A percentile compares a stretch with the other conserved stretches of the same genome.
Conservation (phyloP, 345 rosid species). For the Triadica sebifera region DNA sequence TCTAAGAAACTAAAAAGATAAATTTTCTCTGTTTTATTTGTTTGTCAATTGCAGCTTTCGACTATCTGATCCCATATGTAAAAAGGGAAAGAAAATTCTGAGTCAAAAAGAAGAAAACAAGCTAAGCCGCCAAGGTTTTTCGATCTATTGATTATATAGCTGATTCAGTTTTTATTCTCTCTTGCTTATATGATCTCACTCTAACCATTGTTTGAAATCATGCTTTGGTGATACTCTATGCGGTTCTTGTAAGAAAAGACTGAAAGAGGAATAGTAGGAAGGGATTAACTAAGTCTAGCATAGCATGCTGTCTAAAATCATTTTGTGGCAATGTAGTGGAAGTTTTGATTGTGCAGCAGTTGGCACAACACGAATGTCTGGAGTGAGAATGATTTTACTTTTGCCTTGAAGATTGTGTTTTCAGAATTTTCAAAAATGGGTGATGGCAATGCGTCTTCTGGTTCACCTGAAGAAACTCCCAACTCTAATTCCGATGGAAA, state of each 20-base stretch:
- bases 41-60: not conserved
- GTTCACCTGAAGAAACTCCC: conserved; percentile 44
- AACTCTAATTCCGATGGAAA: conserved; percentile 40
- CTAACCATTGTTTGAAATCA: not conserved
- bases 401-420: not conserved
- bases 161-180: not conserved
- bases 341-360: not conserved
- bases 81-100: not conserved
- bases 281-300: not conserved
- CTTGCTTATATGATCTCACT: not conserved
- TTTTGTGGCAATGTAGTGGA: not conserved
- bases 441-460: conserved; percentile 47
- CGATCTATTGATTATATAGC: not conserved
- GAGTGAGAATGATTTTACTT: not conserved
- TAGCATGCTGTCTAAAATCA: not conserved
- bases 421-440: conserved; percentile 35
- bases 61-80: not conserved
- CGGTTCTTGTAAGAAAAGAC: too few relatives aligned
- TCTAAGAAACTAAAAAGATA: not conserved
- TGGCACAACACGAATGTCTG: not conserved
- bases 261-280: not conserved
- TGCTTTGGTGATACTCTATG: not conserved
- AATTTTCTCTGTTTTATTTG: not conserved
- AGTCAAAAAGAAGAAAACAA: not conserved
- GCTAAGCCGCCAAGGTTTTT: not conserved